Evolutionary conservation across 148 eudicot species (phyloP), one percentile per base, ranked within the genome.

Genomic region (Nepenthes mirabilis): DNA sequence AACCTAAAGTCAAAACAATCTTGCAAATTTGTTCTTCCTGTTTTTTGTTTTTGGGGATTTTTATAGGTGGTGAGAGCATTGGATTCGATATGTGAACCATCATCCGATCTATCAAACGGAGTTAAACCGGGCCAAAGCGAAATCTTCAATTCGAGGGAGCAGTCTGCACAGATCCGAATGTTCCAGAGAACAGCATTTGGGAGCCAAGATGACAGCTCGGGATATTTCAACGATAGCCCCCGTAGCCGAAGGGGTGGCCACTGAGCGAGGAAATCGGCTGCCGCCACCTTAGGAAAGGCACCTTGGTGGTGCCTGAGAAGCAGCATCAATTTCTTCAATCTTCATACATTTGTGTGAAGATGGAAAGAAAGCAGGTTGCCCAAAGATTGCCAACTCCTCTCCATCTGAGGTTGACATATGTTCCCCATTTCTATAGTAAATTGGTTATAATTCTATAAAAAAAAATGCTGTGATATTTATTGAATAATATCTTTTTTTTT

Each of bases 151-250:
- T 83, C 96, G n/a, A 80, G 87, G 72, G 83, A 93, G 70, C 91
- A 88, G 52, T 93, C 95, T 2, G 95, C 87, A 11, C 85, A 93
- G 68, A 93, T 93, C 67, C 80, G 82, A 79, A 66, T 80, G 81
- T 88, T 93, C 56, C 91, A 76, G 61, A 77, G 91, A 68, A 86
- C 88, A 96, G 95, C 98, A 8, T 93, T 88, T 63, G 96, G 89
- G 66, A 88, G 91, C 80, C 85, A 88, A 68, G 95, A 93, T 14
- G 77, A 80, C 66, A 88, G 85, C 68, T 66, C 90, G 6, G 88
- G 82, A 1, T 67, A 68, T 52, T 66, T 60, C 45, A 72, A 77
- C 64, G 68, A 73, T 56, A 74, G 78, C 55, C 84, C 78, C 33
- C 2, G 35, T n/a, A 83, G 86, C 73, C 76, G 86, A 82, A 71